Conservation (phyloP, 495 filamentous ascomycete species). For the Daldinia grandis region DNA sequence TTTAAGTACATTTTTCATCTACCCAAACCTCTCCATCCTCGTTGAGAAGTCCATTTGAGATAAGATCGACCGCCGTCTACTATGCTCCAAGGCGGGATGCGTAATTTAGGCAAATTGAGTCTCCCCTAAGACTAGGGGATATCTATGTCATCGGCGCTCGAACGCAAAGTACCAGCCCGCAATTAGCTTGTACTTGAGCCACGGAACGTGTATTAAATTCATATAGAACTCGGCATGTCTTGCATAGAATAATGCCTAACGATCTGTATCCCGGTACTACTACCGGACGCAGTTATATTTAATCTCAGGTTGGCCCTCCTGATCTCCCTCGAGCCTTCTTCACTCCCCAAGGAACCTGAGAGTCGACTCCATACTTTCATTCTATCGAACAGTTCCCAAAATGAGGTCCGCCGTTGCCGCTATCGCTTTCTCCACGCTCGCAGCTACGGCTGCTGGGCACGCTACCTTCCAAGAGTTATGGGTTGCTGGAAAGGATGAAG, state of each 20-base stretch:
- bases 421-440: constrained; percentile 13
- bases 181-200: not conserved
- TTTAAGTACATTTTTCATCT: constrained; percentile 22
- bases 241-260: constrained; percentile 11
- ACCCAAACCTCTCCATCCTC: constrained; percentile 18
- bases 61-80: constrained; percentile 28
- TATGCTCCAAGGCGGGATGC: constrained; percentile 18
- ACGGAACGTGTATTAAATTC: constrained; percentile 18
- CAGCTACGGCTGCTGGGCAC: constrained; percentile 51
- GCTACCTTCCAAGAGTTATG: constrained; percentile 63
- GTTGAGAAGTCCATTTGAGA: constrained; percentile 20
- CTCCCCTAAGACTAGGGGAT: constrained; percentile 1
- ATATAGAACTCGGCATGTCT: constrained; percentile 33
- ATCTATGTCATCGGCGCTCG: constrained; percentile 21
- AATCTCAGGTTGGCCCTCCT: not conserved
- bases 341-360: not conserved
- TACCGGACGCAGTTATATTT: constrained; percentile 10
- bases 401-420: constrained; percentile 24
- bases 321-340: not conserved
- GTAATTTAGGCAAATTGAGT: constrained; percentile 38
- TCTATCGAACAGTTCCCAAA: not conserved
- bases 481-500: constrained; percentile 58
- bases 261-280: not conserved
- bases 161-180: constrained; percentile 13
- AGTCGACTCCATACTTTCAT: not conserved